phyloP scores from a whole-genome alignment of 176 grass and related monocot species.

The Tillandsia leiboldiana region DNA sequence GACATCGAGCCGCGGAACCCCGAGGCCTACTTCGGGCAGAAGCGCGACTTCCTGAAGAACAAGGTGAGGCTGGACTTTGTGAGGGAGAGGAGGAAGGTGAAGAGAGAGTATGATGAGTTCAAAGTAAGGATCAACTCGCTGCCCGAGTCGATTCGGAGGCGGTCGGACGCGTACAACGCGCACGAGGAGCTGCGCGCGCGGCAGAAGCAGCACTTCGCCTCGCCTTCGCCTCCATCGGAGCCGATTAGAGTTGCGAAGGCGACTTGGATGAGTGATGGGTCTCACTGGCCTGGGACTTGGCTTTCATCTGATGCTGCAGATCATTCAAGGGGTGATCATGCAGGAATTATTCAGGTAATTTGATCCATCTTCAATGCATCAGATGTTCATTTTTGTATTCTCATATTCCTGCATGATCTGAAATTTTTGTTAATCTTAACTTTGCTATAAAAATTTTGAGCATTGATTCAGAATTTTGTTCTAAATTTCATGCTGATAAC shows the following conservation, averaged over 20 bases:
- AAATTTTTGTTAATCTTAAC: too few species aligned
- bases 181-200: conserved; percentile 64
- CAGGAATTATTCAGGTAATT: conserved; percentile 80
- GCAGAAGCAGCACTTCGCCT: conserved; percentile 19
- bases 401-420: too few species aligned
- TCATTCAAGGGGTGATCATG: conserved; percentile 72
- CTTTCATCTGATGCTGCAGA: conserved; percentile 22
- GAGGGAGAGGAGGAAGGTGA: conserved; percentile 67
- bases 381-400: too few species aligned
- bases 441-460: too few species aligned
- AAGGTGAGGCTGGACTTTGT: conserved; percentile 81
- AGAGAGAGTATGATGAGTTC: conserved; percentile 96
- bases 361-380: neutral
- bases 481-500: neutral
- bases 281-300: conserved; percentile 82
- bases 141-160: conserved; percentile 54
- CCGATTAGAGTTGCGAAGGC: conserved; percentile 26
- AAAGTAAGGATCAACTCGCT: conserved; percentile 67
- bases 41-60: conserved; percentile 64
- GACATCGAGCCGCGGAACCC: conserved; percentile 69
- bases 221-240: neutral
- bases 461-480: too few species aligned
- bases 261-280: conserved; percentile 86
- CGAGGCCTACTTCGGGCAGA: conserved; percentile 63
- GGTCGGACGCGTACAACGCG: conserved; percentile 87